phyloP scores from a whole-genome alignment of 2,329 filamentous ascomycete species.

The Zelopaecilomyces penicillatus region DNA sequence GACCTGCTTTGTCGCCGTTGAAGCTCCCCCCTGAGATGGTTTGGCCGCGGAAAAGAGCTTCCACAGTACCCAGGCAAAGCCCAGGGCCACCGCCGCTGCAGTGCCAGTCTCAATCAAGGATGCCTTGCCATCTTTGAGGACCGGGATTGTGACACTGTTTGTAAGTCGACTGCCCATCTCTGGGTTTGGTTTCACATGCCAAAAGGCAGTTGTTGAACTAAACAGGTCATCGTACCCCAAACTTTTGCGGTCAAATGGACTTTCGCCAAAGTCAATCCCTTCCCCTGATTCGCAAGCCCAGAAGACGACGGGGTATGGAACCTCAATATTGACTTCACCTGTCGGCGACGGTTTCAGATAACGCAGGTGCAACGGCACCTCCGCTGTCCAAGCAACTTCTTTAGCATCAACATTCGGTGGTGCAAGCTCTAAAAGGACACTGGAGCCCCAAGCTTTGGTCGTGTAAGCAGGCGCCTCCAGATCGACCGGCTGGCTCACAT shows the following conservation, averaged over 20 bases:
- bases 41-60: slow-evolving; percentile 32
- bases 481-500: slow-evolving; percentile 69
- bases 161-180: slow-evolving; percentile 32
- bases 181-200: slow-evolving; percentile 58
- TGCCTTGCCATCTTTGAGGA: slow-evolving; percentile 47
- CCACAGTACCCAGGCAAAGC: slow-evolving; percentile 63
- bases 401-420: slow-evolving; percentile 32
- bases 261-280: slow-evolving; percentile 59
- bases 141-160: slow-evolving; percentile 54
- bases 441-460: slow-evolving; percentile 68
- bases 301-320: slow-evolving; percentile 79
- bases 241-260: slow-evolving; percentile 77
- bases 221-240: slow-evolving; percentile 84
- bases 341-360: slow-evolving; percentile 59
- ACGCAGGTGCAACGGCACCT: slow-evolving; percentile 76
- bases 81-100: slow-evolving; percentile 47
- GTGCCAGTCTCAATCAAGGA: slow-evolving; percentile 47
- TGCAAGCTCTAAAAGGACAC: slow-evolving; percentile 65
- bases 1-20: too few species aligned
- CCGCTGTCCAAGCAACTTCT: slow-evolving; percentile 50
- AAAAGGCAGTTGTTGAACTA: slow-evolving; percentile 68
- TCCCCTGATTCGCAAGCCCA: slow-evolving; percentile 73
- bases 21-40: too few species aligned
- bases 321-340: slow-evolving; percentile 45
- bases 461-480: slow-evolving; percentile 86